Conservation (phyloP, 345 rosid genomes). For the Gossypium thurberi region DNA sequence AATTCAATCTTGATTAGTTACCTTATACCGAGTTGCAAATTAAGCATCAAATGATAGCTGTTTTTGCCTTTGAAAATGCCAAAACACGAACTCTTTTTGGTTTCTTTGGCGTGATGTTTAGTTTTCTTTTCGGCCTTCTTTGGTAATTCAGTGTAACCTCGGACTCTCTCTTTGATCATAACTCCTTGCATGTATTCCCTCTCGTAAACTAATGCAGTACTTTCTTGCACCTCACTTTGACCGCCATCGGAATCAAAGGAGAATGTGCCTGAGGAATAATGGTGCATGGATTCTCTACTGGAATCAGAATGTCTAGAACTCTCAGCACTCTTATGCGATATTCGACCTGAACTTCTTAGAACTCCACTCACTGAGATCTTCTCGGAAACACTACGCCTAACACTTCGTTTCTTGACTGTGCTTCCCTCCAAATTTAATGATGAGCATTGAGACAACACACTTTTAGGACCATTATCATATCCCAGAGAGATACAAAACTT, state of each 20-base stretch:
- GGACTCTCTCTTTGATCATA: constrained; percentile 53
- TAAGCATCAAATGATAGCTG: constrained; percentile 70
- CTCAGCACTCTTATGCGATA: constrained; percentile 43
- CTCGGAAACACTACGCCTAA: constrained; percentile 50
- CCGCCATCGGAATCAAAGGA: constrained; percentile 33
- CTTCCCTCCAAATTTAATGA: constrained; percentile 39
- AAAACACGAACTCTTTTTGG: constrained; percentile 34
- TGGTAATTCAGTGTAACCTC: constrained; percentile 29
- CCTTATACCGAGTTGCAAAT: constrained; percentile 97
- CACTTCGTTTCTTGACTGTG: constrained; percentile 26
- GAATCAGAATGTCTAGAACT: constrained; percentile 27
- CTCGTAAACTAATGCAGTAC: constrained; percentile 44
- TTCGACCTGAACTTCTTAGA: constrained; percentile 38
- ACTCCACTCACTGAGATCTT: constrained; percentile 36
- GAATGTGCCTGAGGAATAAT: constrained; percentile 31
- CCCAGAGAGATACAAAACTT: constrained; percentile 42
- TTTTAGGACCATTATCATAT: constrained; percentile 40
- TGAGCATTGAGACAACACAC: constrained; percentile 35
- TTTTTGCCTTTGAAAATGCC: constrained; percentile 38
- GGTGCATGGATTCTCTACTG: constrained; percentile 28
- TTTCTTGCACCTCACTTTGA: constrained; percentile 37
- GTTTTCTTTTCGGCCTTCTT: constrained; percentile 38
- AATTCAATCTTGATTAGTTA: constrained; percentile 21
- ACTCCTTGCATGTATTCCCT: constrained; percentile 95
- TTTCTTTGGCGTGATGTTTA: constrained; percentile 39